Evolutionary conservation across 176 grass and related monocot species (phyloP).

Genomic region (Phyllostachys edulis): DNA sequence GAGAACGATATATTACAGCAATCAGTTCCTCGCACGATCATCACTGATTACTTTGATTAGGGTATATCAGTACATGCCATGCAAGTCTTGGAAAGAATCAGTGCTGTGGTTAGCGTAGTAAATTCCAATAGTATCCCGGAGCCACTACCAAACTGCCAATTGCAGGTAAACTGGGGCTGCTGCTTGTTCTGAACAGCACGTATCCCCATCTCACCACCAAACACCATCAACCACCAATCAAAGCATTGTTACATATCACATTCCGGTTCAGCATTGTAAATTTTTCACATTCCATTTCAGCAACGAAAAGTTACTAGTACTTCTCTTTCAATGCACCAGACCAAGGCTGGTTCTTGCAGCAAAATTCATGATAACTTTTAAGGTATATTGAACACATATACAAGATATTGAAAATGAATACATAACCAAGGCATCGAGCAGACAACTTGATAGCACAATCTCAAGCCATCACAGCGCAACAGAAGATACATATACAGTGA

Average conservation of each 20-base stretch:
- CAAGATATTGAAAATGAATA: neutral
- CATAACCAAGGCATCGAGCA: neutral
- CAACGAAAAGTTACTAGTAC: neutral
- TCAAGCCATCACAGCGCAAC: neutral
- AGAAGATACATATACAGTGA: neutral
- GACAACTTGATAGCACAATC: neutral
- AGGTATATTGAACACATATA: neutral
- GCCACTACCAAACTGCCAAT: too few species aligned
- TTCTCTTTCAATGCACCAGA: neutral
- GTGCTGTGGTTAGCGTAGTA: too few species aligned
- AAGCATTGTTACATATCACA: neutral
- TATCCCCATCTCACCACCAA: too few species aligned
- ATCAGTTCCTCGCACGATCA: too few species aligned
- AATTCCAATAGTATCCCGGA: too few species aligned
- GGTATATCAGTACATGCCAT: too few species aligned
- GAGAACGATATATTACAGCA: too few species aligned
- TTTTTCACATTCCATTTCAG: neutral
- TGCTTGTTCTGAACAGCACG: too few species aligned
- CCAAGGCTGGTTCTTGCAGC: neutral
- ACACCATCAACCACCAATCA: too few species aligned
- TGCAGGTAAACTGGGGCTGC: too few species aligned
- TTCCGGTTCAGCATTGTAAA: neutral
- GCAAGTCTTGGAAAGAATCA: too few species aligned
- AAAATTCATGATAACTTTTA: neutral
- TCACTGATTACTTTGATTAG: too few species aligned